phyloP scores from a whole-genome alignment of 1,284 basidiomycete genomes.

The Pisolithus thermaeus region DNA sequence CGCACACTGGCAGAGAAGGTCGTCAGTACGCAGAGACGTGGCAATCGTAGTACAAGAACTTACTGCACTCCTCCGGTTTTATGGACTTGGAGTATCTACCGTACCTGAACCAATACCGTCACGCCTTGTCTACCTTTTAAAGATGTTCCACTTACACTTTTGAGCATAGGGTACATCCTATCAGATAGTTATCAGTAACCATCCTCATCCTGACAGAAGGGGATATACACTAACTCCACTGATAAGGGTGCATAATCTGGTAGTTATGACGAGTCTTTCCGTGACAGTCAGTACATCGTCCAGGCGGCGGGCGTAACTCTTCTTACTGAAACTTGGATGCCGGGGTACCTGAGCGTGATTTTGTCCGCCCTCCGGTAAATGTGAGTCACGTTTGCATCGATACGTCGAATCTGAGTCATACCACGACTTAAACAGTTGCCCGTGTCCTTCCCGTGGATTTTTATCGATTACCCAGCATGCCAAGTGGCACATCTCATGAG shows the following conservation, averaged over 20 bases:
- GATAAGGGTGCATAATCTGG: slow-evolving; percentile 70
- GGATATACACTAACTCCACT: slow-evolving; percentile 57
- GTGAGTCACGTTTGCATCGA: not conserved
- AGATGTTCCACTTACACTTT: slow-evolving; percentile 46
- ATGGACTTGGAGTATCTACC: slow-evolving; percentile 77
- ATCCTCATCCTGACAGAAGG: not conserved
- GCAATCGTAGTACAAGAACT: slow-evolving; percentile 19
- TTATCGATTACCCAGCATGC: slow-evolving; percentile 76
- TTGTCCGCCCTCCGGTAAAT: slow-evolving; percentile 46
- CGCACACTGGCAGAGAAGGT: slow-evolving; percentile 32
- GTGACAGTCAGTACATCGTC: slow-evolving; percentile 1
- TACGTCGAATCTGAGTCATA: slow-evolving; percentile 18
- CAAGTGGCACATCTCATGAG: slow-evolving; percentile 86
- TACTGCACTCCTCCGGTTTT: slow-evolving; percentile 57
- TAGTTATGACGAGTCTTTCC: slow-evolving; percentile 68
- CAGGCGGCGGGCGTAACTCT: slow-evolving; percentile 11
- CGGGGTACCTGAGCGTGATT: slow-evolving; percentile 55
- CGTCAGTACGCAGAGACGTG: not conserved
- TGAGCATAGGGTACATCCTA: slow-evolving; percentile 61
- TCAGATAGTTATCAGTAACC: not conserved
- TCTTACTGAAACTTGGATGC: slow-evolving; percentile 67
- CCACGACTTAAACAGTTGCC: slow-evolving; percentile 66
- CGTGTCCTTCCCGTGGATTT: slow-evolving; percentile 63
- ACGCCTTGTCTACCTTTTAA: not conserved
- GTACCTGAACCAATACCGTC: slow-evolving; percentile 42